Percentiles rank a stretch among this genome's conserved stretches.
Conservation (phyloP, 2,329 filamentous ascomycete species). For the Sphaerulina populicola region DNA sequence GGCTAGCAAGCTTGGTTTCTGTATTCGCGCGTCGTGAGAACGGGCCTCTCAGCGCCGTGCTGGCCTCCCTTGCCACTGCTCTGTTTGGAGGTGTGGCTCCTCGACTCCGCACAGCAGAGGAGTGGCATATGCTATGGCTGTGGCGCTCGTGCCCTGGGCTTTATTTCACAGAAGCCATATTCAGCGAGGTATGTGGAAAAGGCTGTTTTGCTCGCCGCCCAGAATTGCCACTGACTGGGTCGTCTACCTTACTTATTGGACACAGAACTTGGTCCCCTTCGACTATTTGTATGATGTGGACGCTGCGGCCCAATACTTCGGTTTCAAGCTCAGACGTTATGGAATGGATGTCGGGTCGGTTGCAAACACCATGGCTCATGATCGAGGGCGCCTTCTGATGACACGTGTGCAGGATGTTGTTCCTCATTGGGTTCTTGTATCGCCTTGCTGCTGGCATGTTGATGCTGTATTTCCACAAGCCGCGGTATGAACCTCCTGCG, state of each 20-base stretch:
- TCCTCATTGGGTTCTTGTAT: slow-evolving; percentile 26
- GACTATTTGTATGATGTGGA: slow-evolving; percentile 47
- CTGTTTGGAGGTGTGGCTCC: slow-evolving; percentile 50
- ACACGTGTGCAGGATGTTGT: slow-evolving; percentile 19
- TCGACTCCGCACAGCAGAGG: slow-evolving; percentile 41
- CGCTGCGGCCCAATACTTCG: slow-evolving; percentile 37
- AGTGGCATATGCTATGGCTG: slow-evolving; percentile 47
- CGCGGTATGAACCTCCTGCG: slow-evolving; percentile 13
- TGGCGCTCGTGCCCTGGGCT: slow-evolving; percentile 49
- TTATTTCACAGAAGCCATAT: slow-evolving; percentile 52
- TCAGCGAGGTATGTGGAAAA: slow-evolving; percentile 30
- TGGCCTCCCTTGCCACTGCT: slow-evolving; percentile 47
- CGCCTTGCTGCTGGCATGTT: slow-evolving; percentile 24
- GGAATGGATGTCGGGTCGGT: slow-evolving; percentile 35
- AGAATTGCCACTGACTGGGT: slow-evolving; percentile 45
- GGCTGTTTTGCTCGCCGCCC: slow-evolving; percentile 44
- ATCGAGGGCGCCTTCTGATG: neutral
- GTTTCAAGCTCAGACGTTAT: slow-evolving; percentile 42
- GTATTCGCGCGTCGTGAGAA: slow-evolving; percentile 51
- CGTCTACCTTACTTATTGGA: neutral
- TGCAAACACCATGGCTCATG: neutral
- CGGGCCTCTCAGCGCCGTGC: slow-evolving; percentile 49
- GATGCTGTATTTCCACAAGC: slow-evolving; percentile 23
- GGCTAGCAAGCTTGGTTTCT: slow-evolving; percentile 45
- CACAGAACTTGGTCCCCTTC: slow-evolving; percentile 43